These are phyloP conservation scores for Russula vinacea DNA, from an alignment of 768 basidiomycete species.

Conservation along the genomic window DNA sequence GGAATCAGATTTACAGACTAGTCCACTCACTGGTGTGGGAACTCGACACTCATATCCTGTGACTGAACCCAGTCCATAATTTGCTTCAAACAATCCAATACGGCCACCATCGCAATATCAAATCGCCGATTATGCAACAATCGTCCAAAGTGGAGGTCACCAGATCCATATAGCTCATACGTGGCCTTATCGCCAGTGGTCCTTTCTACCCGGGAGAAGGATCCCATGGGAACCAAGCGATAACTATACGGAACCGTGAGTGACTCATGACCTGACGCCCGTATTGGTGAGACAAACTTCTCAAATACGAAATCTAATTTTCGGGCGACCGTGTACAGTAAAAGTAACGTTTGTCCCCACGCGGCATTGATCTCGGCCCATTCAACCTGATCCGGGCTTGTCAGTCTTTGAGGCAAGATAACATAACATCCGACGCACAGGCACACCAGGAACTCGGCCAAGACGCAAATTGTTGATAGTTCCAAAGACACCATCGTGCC, in stretches of 20 bases:
- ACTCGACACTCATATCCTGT: constrained; percentile 68
- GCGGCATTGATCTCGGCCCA: constrained; percentile 99
- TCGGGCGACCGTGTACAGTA: constrained; percentile 85
- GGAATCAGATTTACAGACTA: constrained; percentile 3
- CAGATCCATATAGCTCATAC: constrained; percentile 93
- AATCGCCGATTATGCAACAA: constrained; percentile 93
- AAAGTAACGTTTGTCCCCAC: constrained; percentile 92
- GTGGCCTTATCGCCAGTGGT: constrained; percentile 74
- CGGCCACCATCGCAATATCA: constrained; percentile 93
- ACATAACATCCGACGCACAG: constrained; percentile 46
- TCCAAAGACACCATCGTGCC: constrained; percentile 90
- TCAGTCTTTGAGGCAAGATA: constrained; percentile 11
- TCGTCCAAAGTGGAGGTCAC: constrained; percentile 84
- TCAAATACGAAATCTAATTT: constrained; percentile 90
- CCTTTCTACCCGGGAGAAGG: constrained; percentile 89
- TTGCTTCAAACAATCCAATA: constrained; percentile 92
- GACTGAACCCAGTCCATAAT: constrained; percentile 81
- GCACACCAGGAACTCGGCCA: constrained; percentile 79
- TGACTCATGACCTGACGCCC: constrained; percentile 10
- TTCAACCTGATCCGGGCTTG: constrained; percentile 60
- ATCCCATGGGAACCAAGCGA: constrained; percentile 89
- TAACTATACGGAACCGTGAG: constrained; percentile 51
- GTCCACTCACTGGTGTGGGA: constrained; percentile 78
- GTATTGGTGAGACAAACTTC: constrained; percentile 49
- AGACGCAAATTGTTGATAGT: constrained; percentile 96